Percentiles rank a stretch among this genome's conserved stretches.
phyloP scores from a whole-genome alignment of 768 basidiomycete genomes.

The Brasilioporus rufonigricans region DNA sequence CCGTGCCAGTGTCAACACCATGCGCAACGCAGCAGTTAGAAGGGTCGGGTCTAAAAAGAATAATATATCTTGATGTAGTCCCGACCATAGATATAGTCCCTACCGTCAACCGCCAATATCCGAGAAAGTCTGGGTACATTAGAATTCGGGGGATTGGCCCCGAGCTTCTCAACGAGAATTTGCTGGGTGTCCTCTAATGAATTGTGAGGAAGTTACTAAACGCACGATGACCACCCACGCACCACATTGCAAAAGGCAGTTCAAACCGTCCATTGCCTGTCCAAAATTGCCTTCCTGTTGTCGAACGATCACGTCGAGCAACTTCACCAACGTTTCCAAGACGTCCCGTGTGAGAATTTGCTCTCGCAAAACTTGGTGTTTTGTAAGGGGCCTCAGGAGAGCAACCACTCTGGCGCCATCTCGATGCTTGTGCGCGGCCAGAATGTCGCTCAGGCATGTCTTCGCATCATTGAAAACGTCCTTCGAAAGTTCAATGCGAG shows the following conservation, averaged over 20 bases:
- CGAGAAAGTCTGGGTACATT: constrained; percentile 6
- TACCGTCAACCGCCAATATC: constrained; percentile 16
- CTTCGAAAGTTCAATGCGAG: not conserved
- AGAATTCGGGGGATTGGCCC: not conserved
- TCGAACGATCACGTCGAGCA: constrained; percentile 11
- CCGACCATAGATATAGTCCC: not conserved
- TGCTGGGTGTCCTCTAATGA: constrained; percentile 11
- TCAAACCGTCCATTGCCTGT: constrained; percentile 24
- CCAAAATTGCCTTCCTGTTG: constrained; percentile 6
- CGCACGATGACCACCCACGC: not conserved
- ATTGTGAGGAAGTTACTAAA: not conserved
- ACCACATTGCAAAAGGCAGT: constrained; percentile 19
- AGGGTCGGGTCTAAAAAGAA: constrained; percentile 7
- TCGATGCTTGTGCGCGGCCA: constrained; percentile 12
- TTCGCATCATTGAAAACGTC: constrained; percentile 13
- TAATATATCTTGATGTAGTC: not conserved
- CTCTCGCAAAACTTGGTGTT: constrained; percentile 13
- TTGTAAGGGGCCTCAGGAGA: constrained; percentile 21
- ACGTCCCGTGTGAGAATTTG: constrained; percentile 15
- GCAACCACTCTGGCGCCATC: constrained; percentile 17
- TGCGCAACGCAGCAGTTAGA: constrained; percentile 17
- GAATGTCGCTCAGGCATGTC: constrained; percentile 4
- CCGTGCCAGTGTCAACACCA: constrained; percentile 15
- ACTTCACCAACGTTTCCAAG: constrained; percentile 5
- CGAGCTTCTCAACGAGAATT: constrained; percentile 6